These are phyloP conservation scores for Nemania sp. DNA, from an alignment of 2,329 filamentous ascomycete species.

Conservation along the genomic window DNA sequence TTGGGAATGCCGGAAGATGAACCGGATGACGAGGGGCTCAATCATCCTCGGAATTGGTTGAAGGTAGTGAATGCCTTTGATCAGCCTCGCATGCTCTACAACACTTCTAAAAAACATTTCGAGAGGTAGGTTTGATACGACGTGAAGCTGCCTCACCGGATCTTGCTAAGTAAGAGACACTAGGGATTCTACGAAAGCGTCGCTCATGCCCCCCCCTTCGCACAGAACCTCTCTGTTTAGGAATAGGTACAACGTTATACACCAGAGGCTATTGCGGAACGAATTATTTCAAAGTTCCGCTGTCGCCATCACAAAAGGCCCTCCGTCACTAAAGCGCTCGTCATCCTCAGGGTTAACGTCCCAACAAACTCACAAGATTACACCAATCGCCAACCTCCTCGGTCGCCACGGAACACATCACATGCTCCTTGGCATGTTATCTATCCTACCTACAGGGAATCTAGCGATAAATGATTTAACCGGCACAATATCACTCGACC, in stretches of 20 bases:
- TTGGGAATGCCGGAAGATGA: constrained; percentile 65
- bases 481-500: constrained; percentile 86
- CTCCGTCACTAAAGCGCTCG: constrained; percentile 67
- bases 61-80: constrained; percentile 86
- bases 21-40: constrained; percentile 69
- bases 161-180: constrained; percentile 36
- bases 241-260: constrained; percentile 90
- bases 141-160: background rate
- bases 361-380: constrained; percentile 84
- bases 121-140: constrained; percentile 69
- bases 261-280: constrained; percentile 91
- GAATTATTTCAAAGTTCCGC: constrained; percentile 90
- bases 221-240: constrained; percentile 89
- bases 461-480: constrained; percentile 88
- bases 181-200: constrained; percentile 73
- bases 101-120: constrained; percentile 88
- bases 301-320: constrained; percentile 70
- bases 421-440: constrained; percentile 86
- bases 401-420: constrained; percentile 87
- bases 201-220: constrained; percentile 78
- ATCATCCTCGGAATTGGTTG: constrained; percentile 83
- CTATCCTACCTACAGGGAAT: constrained; percentile 82
- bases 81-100: constrained; percentile 83
- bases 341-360: constrained; percentile 64
- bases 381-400: constrained; percentile 79